Evolutionary conservation across 371 early-diverging fungal species (phyloP), one percentile per base, ranked within the genome.

Genomic region (Mortierella polycephala): DNA sequence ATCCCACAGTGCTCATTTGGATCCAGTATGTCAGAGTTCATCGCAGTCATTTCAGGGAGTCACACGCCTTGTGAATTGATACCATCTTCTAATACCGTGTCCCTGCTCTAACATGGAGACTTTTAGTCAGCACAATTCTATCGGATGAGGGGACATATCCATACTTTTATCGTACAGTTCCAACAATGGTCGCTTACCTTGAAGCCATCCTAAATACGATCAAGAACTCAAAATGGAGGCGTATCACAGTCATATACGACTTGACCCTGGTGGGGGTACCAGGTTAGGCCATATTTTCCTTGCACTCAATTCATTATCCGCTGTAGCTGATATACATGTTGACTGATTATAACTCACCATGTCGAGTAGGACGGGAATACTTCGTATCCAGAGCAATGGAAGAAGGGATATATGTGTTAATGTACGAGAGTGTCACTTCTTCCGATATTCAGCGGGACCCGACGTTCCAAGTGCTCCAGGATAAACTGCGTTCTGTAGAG

Each of bases 1-100:
- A 83, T 88, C 7, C 83, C 88, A 1, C 88, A 88, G 42, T 88
- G 88, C 57, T 87, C 88, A 2, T 87, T 83, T 59, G 83, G 86
- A 7, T 85, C 88, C 4, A 75, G 83, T 60, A 60, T 44, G 40
- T 3, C 30, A 30, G 30, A 30, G 30, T 30, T 4, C 30, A 30
- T 30, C 30, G 30, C 30, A 30, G 30, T 30, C 30, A 1, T 30
- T 30, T 30, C 30, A 30, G 30, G 30, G 30, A 30, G 30, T 30
- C 30, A 30, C 30, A 30, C 30, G 30, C 30, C 30, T 30, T 30
- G 30, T 30, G 30, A 30, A 4, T 30, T 30, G 30, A 30, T 30
- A 30, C 30, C 30, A 30, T 4, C 30, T 4, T 4, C 30, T 42
- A 14, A 5, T 53, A 9, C 9, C 42, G 12, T 30, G 7, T 51